Conservation (phyloP, 257 asterid genomes). For the Apocynum venetum region DNA sequence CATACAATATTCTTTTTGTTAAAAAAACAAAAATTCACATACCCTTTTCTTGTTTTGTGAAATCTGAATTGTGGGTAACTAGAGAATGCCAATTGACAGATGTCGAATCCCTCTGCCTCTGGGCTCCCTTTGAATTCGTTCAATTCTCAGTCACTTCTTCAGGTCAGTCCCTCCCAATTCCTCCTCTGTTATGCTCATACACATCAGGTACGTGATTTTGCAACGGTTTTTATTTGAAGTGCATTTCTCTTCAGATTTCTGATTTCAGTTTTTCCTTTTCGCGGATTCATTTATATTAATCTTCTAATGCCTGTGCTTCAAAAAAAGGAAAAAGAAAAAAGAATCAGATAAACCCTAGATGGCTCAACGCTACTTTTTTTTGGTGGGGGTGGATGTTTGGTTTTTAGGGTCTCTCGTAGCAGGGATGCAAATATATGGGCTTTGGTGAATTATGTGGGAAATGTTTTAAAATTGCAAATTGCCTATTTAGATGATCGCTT, state of each 20-base stretch:
- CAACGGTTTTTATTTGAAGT: neutral
- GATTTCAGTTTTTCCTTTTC: neutral
- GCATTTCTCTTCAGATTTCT: neutral
- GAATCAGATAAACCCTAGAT: neutral
- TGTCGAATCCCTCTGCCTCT: neutral
- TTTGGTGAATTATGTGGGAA: neutral
- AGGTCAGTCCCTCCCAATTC: neutral
- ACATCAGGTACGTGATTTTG: neutral
- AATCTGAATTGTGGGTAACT: too few species aligned
- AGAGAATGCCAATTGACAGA: too few species aligned
- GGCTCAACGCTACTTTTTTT: neutral
- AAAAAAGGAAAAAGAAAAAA: too few species aligned
- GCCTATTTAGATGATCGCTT: neutral
- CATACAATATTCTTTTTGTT: too few species aligned
- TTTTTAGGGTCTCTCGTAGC: neutral
- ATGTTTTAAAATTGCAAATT: too few species aligned
- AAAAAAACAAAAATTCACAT: too few species aligned
- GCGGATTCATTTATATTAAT: neutral
- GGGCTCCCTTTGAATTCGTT: conserved; percentile 4
- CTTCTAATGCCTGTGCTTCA: neutral
- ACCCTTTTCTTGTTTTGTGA: too few species aligned
- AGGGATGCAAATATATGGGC: neutral
- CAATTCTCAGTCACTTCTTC: conserved; percentile 1
- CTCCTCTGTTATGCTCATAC: neutral
- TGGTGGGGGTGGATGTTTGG: neutral